Evolutionary conservation across 1,284 basidiomycete species (phyloP), one percentile per base, ranked within the genome.

Genomic region (Moesziomyces parantarcticus): DNA sequence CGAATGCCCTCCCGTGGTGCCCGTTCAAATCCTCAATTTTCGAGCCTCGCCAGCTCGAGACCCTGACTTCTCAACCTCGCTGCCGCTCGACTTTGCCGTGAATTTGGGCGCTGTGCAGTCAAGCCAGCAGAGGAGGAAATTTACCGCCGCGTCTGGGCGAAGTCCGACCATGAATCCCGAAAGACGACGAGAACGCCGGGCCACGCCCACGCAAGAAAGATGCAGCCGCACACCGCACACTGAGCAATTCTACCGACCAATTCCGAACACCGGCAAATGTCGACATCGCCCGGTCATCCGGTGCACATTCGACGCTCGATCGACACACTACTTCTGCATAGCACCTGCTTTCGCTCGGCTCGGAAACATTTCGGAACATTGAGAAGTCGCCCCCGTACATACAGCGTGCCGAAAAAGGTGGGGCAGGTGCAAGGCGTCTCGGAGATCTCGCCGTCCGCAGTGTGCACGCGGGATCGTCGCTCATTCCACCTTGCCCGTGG

Each of bases 211-310:
- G 10, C 29, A 9, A 13, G 13, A 32, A 39, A 39, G 16, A 18
- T 39, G 16, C 18, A 39, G 36, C 36, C 6, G 16, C 36, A 39
- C 16, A 16, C 36, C 16, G 36, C 36, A 18, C 36, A 39, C 3
- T 18, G 4, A 4, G 5, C 36, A 39, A 18, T 18, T 43, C 20
- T 16, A 63, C 68, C 62, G 58, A 65, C 51, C 22, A 65, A 61
- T 34, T 29, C 58, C 68, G 58, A 66, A 71, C 32, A 66, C 58
- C 62, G 62, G 57, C 62, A 21, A 71, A 58, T 18, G 40, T 66
- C 58, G 58, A 65, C 11, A 20, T 39, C 36, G 5, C 36, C 36
- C 36, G 36, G 36, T 39, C 36, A 18, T 22, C 18, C 26, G 5
- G 2, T 26, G 23, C n/a, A n/a, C n/a, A 18, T 23, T 60, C 58